A percentile compares a stretch with the other conserved stretches of the same genome.
These are phyloP conservation scores for Alloteropsis semialata DNA, from an alignment of 176 grass and related monocot genomes.

Conservation along the genomic window DNA sequence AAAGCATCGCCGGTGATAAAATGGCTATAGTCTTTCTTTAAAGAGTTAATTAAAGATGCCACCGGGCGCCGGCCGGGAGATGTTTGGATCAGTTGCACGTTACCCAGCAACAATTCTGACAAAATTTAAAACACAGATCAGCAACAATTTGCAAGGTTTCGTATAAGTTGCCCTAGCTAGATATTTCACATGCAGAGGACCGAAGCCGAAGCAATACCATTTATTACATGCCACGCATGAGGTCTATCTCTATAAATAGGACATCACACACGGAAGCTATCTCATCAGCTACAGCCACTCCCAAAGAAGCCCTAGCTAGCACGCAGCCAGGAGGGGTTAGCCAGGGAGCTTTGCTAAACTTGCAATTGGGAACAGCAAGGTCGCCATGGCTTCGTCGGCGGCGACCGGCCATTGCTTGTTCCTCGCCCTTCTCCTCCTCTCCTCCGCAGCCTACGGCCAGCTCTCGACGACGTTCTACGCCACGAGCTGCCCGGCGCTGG, in stretches of 20 bases:
- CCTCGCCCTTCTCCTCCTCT: constrained; percentile 25
- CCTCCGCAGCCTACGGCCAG: constrained; percentile 23
- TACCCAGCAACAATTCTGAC: background rate
- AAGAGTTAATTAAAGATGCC: no score
- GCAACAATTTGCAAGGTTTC: background rate
- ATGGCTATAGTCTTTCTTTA: no score
- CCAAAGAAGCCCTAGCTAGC: background rate
- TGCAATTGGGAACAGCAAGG: background rate
- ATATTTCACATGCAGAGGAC: background rate
- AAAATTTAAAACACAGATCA: background rate
- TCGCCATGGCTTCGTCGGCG: constrained; percentile 18
- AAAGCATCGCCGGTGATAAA: no score
- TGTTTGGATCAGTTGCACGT: no score
- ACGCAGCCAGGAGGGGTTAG: background rate
- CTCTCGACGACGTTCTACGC: constrained; percentile 52
- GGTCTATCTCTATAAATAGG: background rate
- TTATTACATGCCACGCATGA: background rate
- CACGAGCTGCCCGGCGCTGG: constrained; percentile 38
- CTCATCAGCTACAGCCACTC: background rate
- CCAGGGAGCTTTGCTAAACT: background rate
- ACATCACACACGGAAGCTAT: background rate
- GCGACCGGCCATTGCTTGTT: background rate
- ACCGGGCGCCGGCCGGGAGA: no score
- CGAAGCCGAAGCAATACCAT: background rate
- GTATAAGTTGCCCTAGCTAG: background rate